Conservation (phyloP, 306 rosid species). For the Hippophae gyantsensis region DNA sequence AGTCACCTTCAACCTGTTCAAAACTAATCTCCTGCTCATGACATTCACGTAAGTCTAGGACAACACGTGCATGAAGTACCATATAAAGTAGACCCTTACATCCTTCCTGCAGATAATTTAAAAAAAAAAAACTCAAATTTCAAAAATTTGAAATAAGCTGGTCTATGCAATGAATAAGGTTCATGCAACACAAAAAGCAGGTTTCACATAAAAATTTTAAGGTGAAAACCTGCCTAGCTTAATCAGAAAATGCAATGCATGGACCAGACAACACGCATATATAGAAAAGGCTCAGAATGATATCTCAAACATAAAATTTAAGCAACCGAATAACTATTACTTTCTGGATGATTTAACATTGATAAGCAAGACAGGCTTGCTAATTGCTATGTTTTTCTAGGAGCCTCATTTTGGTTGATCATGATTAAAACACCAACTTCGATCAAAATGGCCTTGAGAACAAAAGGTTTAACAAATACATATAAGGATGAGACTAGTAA, state of each 20-base stretch:
- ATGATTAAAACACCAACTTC: background rate
- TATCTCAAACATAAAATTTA: too few relatives aligned
- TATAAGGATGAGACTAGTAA: background rate
- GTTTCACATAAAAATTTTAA: too few relatives aligned
- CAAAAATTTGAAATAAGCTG: background rate
- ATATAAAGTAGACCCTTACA: conserved; percentile 92
- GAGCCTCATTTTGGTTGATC: background rate
- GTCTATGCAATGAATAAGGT: too few relatives aligned
- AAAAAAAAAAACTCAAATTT: conserved; percentile 2
- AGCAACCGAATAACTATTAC: background rate
- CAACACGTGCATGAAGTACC: conserved; percentile 99
- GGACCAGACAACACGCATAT: too few relatives aligned
- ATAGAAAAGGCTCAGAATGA: too few relatives aligned
- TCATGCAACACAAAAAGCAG: too few relatives aligned
- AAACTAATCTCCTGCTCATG: conserved; percentile 82
- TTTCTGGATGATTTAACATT: background rate
- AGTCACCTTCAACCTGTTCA: conserved; percentile 94
- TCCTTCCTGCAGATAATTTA: conserved; percentile 59
- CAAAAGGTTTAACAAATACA: background rate
- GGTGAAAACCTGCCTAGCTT: too few relatives aligned
- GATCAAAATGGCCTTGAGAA: background rate
- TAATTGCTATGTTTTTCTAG: background rate
- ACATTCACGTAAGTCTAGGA: conserved; percentile 71
- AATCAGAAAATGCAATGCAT: too few relatives aligned
- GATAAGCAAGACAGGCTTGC: background rate